Conservation (phyloP, 768 basidiomycete genomes). For the Mycena sanguinolenta region DNA sequence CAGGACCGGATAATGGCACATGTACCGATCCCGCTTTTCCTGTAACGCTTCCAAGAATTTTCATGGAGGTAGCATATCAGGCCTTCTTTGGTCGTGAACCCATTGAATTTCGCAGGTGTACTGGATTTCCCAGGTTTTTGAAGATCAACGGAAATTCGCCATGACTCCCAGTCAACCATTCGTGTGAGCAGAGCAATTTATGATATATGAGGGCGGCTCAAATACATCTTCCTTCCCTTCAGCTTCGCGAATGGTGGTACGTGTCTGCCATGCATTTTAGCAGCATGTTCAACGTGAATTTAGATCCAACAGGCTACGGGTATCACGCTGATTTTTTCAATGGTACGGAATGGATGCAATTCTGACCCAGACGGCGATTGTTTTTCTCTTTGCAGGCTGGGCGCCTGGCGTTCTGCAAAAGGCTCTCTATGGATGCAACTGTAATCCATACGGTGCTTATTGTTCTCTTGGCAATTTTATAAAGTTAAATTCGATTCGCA, state of each 20-base stretch:
- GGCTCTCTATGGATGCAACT: slow-evolving; percentile 47
- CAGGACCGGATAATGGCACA: slow-evolving; percentile 56
- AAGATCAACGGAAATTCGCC: slow-evolving; percentile 41
- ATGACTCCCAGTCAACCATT: slow-evolving; percentile 48
- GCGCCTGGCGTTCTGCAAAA: no score
- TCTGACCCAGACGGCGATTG: slow-evolving; percentile 41
- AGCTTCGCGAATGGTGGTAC: slow-evolving; percentile 45
- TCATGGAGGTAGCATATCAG: slow-evolving; percentile 49
- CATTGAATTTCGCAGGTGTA: slow-evolving; percentile 38
- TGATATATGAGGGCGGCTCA: neutral
- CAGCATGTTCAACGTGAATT: slow-evolving; percentile 39
- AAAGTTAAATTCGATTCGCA: no score
- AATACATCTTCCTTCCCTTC: neutral
- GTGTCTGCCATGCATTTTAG: neutral
- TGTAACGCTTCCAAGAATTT: slow-evolving; percentile 56
- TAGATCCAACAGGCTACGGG: slow-evolving; percentile 60
- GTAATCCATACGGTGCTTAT: slow-evolving; percentile 39
- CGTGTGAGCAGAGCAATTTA: slow-evolving; percentile 35
- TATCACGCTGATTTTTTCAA: slow-evolving; percentile 54
- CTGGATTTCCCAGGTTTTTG: slow-evolving; percentile 44
- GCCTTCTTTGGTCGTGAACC: neutral
- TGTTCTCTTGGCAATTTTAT: no score
- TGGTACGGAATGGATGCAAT: slow-evolving; percentile 54
- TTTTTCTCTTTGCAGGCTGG: no score
- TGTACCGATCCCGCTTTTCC: slow-evolving; percentile 54